phyloP scores from a whole-genome alignment of 495 filamentous ascomycete genomes.

The Ascobolus immersus region DNA sequence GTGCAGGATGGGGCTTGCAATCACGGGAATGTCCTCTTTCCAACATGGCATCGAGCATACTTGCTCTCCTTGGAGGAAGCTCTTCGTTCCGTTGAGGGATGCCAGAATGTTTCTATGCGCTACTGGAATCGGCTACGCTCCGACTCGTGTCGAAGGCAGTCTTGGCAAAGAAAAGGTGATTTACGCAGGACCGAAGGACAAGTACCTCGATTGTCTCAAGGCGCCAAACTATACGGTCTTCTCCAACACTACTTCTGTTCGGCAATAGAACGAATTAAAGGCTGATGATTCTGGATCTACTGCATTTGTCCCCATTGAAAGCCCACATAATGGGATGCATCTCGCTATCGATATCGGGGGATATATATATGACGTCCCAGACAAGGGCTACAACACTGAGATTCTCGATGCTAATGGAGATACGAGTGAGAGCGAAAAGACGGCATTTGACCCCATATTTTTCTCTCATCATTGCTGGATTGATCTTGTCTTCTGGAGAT shows the following conservation, averaged over 20 bases:
- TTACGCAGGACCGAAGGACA: slow-evolving; percentile 1
- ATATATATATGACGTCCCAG: slow-evolving; percentile 10
- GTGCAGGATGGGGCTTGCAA: slow-evolving; percentile 17
- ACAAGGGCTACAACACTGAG: neutral
- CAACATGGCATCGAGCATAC: slow-evolving; percentile 22
- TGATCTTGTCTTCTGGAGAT: slow-evolving; percentile 16
- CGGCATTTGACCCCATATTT: slow-evolving; percentile 17
- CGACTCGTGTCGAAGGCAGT: too few relatives aligned
- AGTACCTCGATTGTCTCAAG: slow-evolving; percentile 6
- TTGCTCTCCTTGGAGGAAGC: slow-evolving; percentile 12
- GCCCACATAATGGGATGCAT: slow-evolving; percentile 16
- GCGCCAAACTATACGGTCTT: slow-evolving; percentile 17
- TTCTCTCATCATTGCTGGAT: slow-evolving; percentile 17
- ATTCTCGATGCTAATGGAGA: slow-evolving; percentile 15
- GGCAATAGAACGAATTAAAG: slow-evolving; percentile 10
- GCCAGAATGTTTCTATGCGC: slow-evolving; percentile 8
- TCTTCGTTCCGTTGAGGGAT: slow-evolving; percentile 6
- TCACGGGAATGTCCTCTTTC: slow-evolving; percentile 21
- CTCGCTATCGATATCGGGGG: slow-evolving; percentile 16
- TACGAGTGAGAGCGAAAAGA: slow-evolving; percentile 18
- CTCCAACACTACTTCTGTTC: slow-evolving; percentile 9
- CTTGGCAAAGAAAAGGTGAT: too few relatives aligned
- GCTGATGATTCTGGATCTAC: neutral
- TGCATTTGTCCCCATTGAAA: slow-evolving; percentile 10
- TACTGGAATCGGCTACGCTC: slow-evolving; percentile 16